A percentile compares a stretch with the other conserved stretches of the same genome.
These are phyloP conservation scores for Yamadazyma sp. DNA, from an alignment of 1,139 yeast genomes.

Conservation along the genomic window DNA sequence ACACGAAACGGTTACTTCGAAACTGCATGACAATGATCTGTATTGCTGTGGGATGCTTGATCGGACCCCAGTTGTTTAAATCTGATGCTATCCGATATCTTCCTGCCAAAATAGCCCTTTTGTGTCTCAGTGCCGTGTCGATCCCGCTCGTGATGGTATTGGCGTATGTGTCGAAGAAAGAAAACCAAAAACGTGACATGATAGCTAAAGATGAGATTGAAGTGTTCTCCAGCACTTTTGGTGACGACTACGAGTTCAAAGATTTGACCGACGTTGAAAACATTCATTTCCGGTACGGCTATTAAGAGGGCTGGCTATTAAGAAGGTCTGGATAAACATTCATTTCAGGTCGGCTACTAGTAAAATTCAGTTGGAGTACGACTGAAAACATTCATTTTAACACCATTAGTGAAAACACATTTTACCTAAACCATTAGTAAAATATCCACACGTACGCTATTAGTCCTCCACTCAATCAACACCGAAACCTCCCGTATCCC, in stretches of 20 bases:
- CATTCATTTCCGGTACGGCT: constrained; percentile 32
- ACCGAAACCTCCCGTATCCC: no score
- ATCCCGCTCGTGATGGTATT: constrained; percentile 30
- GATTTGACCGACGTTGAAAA: constrained; percentile 41
- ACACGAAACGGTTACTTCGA: constrained; percentile 31
- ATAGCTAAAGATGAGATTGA: constrained; percentile 10
- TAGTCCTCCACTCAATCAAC: no score
- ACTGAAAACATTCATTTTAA: no score
- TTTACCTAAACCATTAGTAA: not conserved
- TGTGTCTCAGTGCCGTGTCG: constrained; percentile 30
- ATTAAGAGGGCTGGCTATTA: no score
- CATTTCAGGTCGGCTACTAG: no score
- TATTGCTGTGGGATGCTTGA: constrained; percentile 35
- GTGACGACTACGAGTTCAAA: constrained; percentile 24
- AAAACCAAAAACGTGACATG: constrained; percentile 26
- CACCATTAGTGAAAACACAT: no score
- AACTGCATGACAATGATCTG: constrained; percentile 34
- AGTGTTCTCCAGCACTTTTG: constrained; percentile 19
- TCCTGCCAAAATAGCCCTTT: constrained; percentile 37
- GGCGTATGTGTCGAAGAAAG: constrained; percentile 24
- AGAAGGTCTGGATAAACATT: no score
- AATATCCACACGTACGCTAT: no score
- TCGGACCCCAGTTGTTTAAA: constrained; percentile 42
- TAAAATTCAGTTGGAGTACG: no score
- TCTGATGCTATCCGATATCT: constrained; percentile 28